Percentiles rank a stretch among this genome's conserved stretches.
These are phyloP conservation scores for Pythium brachiatum DNA, from an alignment of 352 stramenopile species.

Conservation along the genomic window DNA sequence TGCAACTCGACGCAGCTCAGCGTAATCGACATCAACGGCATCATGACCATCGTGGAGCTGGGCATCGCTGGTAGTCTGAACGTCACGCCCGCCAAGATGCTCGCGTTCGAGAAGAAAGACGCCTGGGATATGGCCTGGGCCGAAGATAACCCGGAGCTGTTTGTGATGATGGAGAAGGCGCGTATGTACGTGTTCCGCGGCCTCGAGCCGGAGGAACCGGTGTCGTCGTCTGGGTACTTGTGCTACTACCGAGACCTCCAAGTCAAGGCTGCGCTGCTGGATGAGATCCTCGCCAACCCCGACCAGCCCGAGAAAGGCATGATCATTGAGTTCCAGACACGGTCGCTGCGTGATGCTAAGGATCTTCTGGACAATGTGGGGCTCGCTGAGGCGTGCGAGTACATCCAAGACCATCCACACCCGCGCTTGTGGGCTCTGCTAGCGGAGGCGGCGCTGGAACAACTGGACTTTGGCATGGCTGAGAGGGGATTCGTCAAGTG, in stretches of 20 bases:
- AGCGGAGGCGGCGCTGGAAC: slow-evolving; percentile 85
- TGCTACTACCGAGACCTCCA: slow-evolving; percentile 88
- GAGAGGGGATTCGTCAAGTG: slow-evolving; percentile 92
- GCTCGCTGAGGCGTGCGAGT: slow-evolving; percentile 70
- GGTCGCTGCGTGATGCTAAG: slow-evolving; percentile 81
- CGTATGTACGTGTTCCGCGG: slow-evolving; percentile 88
- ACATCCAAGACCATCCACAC: slow-evolving; percentile 86
- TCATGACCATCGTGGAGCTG: slow-evolving; percentile 88
- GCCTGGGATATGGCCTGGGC: slow-evolving; percentile 92
- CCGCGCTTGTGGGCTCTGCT: slow-evolving; percentile 86
- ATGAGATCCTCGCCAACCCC: slow-evolving; percentile 84
- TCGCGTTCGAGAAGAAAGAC: slow-evolving; percentile 86
- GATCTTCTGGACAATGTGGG: slow-evolving; percentile 85
- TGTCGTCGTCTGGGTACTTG: slow-evolving; percentile 87
- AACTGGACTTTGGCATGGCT: slow-evolving; percentile 90
- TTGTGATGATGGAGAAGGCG: slow-evolving; percentile 93
- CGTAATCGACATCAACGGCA: slow-evolving; percentile 89
- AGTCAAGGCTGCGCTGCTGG: slow-evolving; percentile 78
- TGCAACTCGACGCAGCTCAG: slow-evolving; percentile 84
- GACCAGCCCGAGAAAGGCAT: slow-evolving; percentile 75
- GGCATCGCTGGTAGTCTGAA: slow-evolving; percentile 55
- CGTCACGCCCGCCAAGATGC: slow-evolving; percentile 65
- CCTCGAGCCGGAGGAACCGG: slow-evolving; percentile 86
- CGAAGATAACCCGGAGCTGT: slow-evolving; percentile 90
- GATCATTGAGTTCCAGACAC: slow-evolving; percentile 89